Evolutionary conservation across 805 yeast species (phyloP), one percentile per base, ranked within the genome.

Genomic region (Saccharomycopsis vini): DNA sequence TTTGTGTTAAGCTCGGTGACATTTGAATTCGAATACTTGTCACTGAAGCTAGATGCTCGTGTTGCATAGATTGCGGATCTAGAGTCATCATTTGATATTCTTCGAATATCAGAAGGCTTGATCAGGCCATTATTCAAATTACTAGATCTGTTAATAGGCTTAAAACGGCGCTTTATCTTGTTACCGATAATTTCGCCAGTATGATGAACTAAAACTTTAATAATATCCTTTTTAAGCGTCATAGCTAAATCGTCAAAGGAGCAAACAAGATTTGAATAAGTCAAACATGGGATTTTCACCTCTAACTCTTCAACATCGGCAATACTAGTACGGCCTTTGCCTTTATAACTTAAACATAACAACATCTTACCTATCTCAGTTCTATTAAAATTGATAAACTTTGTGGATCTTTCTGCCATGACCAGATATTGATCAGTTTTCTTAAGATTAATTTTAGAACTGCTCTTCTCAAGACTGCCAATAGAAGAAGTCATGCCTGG

Each of bases 381-480:
- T 15, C 69, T 63, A 19, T 73, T 70, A 34, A 88, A 75, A 54
- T 80, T 79, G 57, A 80, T 69, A 57, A 72, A 84, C 33, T 72
- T 72, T 36, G 83, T 73, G 0, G 95, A 85, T 33, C 95, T 66
- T 38, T 65, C 61, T 5, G 85, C 68, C 95, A 88, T 85, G 46
- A 72, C 69, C n/a, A 37, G 15, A 28, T 28, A 44, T 18, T 44
- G 43, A 29, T 44, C 43, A 6, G 20, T 15, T 22, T 36, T 20
- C 39, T 16, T 20, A n/a, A 19, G n/a, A n/a, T n/a, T n/a, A n/a
- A n/a, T n/a, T n/a, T n/a, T n/a, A n/a, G n/a, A n/a, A n/a, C n/a
- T n/a, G n/a, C n/a, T n/a, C n/a, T n/a, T n/a, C n/a, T n/a, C n/a
- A n/a, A n/a, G n/a, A n/a, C n/a, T n/a, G n/a, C n/a, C n/a, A n/a